Percentiles rank a stretch among this genome's conserved stretches.
phyloP scores from a whole-genome alignment of 805 yeast species.

The Groenewaldozyma tartarivorans region DNA sequence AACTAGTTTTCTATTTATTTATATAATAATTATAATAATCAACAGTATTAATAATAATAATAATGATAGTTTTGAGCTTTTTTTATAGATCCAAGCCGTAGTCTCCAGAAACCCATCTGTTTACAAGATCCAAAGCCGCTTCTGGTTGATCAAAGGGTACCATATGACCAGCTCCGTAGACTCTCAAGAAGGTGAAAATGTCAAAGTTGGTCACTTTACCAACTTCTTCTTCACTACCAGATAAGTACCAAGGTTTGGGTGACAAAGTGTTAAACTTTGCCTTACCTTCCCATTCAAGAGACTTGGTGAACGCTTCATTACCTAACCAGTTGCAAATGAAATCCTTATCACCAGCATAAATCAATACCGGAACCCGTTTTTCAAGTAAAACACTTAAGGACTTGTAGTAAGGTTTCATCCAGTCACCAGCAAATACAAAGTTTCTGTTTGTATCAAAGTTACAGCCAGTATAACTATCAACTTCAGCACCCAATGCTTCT shows the following conservation, averaged over 20 bases:
- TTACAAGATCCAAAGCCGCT: conserved; percentile 67
- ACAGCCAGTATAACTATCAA: conserved; percentile 66
- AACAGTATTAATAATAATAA: neutral
- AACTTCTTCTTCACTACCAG: conserved; percentile 33
- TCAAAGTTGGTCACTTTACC: conserved; percentile 73
- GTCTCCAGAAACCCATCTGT: conserved; percentile 76
- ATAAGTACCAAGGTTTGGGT: conserved; percentile 28
- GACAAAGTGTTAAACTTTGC: conserved; percentile 41
- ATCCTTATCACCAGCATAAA: conserved; percentile 95
- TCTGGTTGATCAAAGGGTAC: conserved; percentile 87
- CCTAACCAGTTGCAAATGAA: conserved; percentile 97
- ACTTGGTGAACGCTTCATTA: conserved; percentile 70
- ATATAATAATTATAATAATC: neutral
- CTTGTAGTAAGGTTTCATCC: conserved; percentile 79
- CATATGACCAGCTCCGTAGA: conserved; percentile 93
- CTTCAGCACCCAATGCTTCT: conserved; percentile 84
- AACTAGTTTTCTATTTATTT: neutral
- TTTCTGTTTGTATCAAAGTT: conserved; percentile 75
- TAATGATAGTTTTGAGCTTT: too few relatives aligned
- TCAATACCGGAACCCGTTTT: conserved; percentile 64
- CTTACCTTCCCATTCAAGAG: conserved; percentile 55
- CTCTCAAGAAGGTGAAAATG: conserved; percentile 69
- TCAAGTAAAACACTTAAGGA: conserved; percentile 66
- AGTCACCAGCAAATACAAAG: conserved; percentile 81
- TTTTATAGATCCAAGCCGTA: conserved; percentile 16